Base-by-base conservation (phyloP, 768 basidiomycete genomes). In the Tricholoma bakamatsutake region DNA sequence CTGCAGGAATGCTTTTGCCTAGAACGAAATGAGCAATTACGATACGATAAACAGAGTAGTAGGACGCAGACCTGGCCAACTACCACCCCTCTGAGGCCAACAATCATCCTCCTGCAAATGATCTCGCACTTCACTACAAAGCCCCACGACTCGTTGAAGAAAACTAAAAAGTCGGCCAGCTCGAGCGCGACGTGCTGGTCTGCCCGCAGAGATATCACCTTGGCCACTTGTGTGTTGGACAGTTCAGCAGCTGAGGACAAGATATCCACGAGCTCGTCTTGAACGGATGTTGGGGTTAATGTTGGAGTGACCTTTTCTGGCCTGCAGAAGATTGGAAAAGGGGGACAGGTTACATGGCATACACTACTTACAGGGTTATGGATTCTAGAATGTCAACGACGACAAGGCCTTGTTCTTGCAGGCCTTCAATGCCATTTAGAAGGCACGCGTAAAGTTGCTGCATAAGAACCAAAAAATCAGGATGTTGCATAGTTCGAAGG, bases 111-210 rank as follows among this genome's bases (percentile, higher is more conserved):
- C 53, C 85, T 79, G 59, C 88, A 91, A 28, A 97, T 75, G 28
- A 85, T 81, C 67, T 99, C 96, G 64, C 90, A 93, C 60, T 78
- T 79, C 24, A 97, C 80, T 8, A 98, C 93, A 62, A 98, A 98
- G 24, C 78, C 71, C 96, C 96, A 98, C 1, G 89, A 85, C 61
- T 82, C 79, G 53, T 87, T 85, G 76, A 95, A 96, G 55, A 98
- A 76, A 10, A 76, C 78, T 33, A 91, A 73, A 72, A 98, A 98
- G 45, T 86, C 82, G 3, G 77, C 71, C 33, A 98, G 71, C 21
- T 83, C 76, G 21, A 98, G 78, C 11, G 78, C 72, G 0, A 88
- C 78, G 67, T 96, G 91, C 59, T 87, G 84, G 59, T 96, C 92
- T 12, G 86, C 77, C 28, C 96, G 83, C 6, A 83, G 73, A 40